Conservation (phyloP, 768 basidiomycete species). For the Psilocybe subaeruginosa region DNA sequence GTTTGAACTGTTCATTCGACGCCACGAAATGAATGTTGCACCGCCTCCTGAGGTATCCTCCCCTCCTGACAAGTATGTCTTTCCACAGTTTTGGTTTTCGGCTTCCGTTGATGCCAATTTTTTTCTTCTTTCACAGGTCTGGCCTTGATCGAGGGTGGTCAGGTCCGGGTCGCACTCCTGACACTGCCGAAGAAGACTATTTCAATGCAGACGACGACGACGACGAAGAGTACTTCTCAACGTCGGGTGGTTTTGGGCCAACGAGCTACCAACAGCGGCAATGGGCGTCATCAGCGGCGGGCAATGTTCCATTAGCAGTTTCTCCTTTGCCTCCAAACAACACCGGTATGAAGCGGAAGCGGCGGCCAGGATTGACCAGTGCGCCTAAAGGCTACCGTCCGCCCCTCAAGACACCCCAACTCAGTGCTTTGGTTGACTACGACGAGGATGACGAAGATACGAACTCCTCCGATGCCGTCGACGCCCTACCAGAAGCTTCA, state of each 20-base stretch:
- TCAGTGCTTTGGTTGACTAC: constrained; percentile 75
- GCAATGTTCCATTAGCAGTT: constrained; percentile 26
- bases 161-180: constrained; percentile 48
- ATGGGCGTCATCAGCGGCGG: constrained; percentile 27
- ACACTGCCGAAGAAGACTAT: constrained; percentile 89
- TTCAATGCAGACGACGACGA: constrained; percentile 92
- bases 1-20: constrained; percentile 72
- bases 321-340: constrained; percentile 37
- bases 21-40: constrained; percentile 94
- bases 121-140: constrained; percentile 33
- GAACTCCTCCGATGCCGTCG: constrained; percentile 2
- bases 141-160: constrained; percentile 45
- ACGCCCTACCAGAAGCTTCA: constrained; percentile 10
- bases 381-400: constrained; percentile 50
- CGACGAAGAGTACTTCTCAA: constrained; percentile 42
- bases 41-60: constrained; percentile 59
- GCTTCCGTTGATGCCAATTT: constrained; percentile 6
- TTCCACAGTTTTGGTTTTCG: not conserved
- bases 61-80: constrained; percentile 48
- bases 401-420: constrained; percentile 50
- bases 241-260: constrained; percentile 20
- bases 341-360: constrained; percentile 59
- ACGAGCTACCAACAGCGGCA: constrained; percentile 26
- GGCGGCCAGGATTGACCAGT: constrained; percentile 44
- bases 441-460: constrained; percentile 71